A percentile compares a stretch with the other conserved stretches of the same genome.
Evolutionary conservation across 2,329 filamentous ascomycete genomes (phyloP).

Genomic region (Emergomyces africanus): DNA sequence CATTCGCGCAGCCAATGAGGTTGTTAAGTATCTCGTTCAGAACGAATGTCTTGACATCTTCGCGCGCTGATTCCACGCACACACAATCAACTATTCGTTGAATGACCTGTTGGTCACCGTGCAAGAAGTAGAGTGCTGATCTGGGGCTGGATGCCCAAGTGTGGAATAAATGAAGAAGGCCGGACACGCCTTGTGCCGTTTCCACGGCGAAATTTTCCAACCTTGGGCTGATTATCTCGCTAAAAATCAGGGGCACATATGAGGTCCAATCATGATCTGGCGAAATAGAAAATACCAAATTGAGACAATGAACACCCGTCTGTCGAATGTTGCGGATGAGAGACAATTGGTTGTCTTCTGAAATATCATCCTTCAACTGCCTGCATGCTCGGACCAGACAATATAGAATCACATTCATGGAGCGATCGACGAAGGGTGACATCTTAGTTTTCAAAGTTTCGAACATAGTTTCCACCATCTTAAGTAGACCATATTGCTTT

Average conservation of each 20-base stretch:
- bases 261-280: slow-evolving; percentile 56
- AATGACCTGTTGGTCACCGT: slow-evolving; percentile 48
- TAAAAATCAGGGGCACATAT: slow-evolving; percentile 58
- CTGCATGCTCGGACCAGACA: slow-evolving; percentile 62
- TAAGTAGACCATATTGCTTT: slow-evolving; percentile 81
- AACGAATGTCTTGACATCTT: slow-evolving; percentile 74
- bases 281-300: slow-evolving; percentile 62
- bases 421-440: slow-evolving; percentile 49
- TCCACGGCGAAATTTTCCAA: slow-evolving; percentile 69
- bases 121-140: slow-evolving; percentile 57
- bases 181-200: slow-evolving; percentile 80
- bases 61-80: slow-evolving; percentile 59
- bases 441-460: slow-evolving; percentile 69
- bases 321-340: slow-evolving; percentile 39
- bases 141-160: slow-evolving; percentile 62
- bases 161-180: slow-evolving; percentile 64
- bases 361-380: slow-evolving; percentile 19
- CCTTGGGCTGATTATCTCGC: slow-evolving; percentile 63
- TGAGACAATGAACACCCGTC: slow-evolving; percentile 66
- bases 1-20: slow-evolving; percentile 48
- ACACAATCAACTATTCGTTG: slow-evolving; percentile 61
- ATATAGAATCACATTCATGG: slow-evolving; percentile 68
- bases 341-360: slow-evolving; percentile 16
- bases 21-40: slow-evolving; percentile 60
- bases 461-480: slow-evolving; percentile 80